Base-by-base conservation (phyloP, 2,329 filamentous ascomycete genomes). In the Arthroderma sp. region DNA sequence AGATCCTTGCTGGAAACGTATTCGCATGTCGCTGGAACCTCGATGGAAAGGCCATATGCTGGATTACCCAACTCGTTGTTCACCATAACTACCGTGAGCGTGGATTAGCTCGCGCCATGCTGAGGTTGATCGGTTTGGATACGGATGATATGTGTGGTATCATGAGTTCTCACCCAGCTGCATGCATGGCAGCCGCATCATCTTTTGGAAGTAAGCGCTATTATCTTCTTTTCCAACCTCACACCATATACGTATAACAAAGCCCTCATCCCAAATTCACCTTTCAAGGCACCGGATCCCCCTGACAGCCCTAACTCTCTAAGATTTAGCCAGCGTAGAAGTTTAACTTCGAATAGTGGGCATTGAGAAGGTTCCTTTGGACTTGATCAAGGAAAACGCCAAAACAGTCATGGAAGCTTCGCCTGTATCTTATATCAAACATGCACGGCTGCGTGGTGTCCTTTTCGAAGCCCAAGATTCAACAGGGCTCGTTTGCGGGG, bases 51-150 rank as follows among this genome's bases (percentile, higher is more conserved):
- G 53, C 38, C 42, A 49, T 68, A 15, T 67, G 61, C 50, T 68
- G 64, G 64, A 51, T 68, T 45, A 66, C 66, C 44, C 63, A 68
- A 51, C 53, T 69, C 37, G 63, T 68, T 11, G 61, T 68, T 10
- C 48, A 60, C 45, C 50, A 38, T 27, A 51, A 58, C 31, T 64
- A 60, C 48, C 60, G 66, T 41, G 56, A 61, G 46, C 61, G 55
- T 50, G 56, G 61, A 28, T 56, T 69, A 46, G 63, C 62, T 36
- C 51, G 46, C 32, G 47, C 51, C 45, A 58, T 68, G 11, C 54
- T 68, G 40, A 52, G 55, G 41, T 39, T 51, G 31, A 51, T 65
- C 31, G 56, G 53, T 40, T 44, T 51, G 30, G 51, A 58, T 48
- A 51, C 44, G 15, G 56, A 61, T 44, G 56, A 62, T 48, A 50